A percentile compares a stretch with the other conserved stretches of the same genome.
Conservation (phyloP, 352 stramenopile species). For the Phytophthora litchii region DNA sequence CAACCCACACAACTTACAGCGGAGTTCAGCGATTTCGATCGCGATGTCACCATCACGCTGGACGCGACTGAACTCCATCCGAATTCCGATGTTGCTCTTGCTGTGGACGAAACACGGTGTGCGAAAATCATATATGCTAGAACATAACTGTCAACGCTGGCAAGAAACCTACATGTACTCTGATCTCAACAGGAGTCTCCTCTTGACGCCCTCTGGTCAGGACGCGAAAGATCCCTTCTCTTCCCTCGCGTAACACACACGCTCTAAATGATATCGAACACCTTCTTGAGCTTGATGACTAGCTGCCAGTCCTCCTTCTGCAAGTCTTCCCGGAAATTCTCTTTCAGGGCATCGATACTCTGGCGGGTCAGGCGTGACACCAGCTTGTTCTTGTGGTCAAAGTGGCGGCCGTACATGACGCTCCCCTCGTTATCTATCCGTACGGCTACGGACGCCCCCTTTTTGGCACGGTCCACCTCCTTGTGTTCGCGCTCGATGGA, state of each 20-base stretch:
- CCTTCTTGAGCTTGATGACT: constrained; percentile 99
- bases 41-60: constrained; percentile 7
- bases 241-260: constrained; percentile 13
- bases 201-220: constrained; percentile 16
- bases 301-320: constrained; percentile 98
- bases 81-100: constrained; percentile 8
- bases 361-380: constrained; percentile 88
- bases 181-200: constrained; percentile 21
- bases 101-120: constrained; percentile 27
- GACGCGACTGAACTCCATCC: constrained; percentile 19
- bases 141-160: constrained; percentile 19
- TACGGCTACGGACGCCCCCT: constrained; percentile 94
- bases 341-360: constrained; percentile 98
- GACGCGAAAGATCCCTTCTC: constrained; percentile 10
- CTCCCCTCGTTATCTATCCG: constrained; percentile 96
- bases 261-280: constrained; percentile 97
- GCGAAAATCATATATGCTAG: constrained; percentile 32
- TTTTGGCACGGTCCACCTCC: constrained; percentile 94
- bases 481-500: constrained; percentile 98
- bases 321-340: constrained; percentile 98
- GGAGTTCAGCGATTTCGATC: constrained; percentile 5
- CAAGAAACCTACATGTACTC: constrained; percentile 13
- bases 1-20: not conserved
- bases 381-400: constrained; percentile 93
- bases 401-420: constrained; percentile 98